Base-by-base conservation (phyloP, 176 grass and related monocot species). In the Carex scoparia region DNA sequence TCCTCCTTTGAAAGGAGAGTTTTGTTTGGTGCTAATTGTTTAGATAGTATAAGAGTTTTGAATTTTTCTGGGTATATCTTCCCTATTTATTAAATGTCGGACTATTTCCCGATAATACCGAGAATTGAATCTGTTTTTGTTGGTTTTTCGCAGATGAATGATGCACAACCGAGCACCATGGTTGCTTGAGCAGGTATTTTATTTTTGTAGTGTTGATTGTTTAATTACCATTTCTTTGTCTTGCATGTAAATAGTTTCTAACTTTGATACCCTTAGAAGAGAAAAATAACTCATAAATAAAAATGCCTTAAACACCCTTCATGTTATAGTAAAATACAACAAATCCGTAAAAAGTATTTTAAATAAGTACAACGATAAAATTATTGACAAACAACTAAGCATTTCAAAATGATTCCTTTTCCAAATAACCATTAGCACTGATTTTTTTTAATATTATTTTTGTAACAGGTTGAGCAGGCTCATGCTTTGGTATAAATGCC, bases 101-200 rank as follows among this genome's bases (percentile, higher is more conserved):
- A 58, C 12, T 57, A 23, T 79, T 35, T 35, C 51, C 54, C 35
- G 74, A 57, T 79, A 58, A 58, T 44, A 84, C 31, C 51, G 32
- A 68, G 13, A 78, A 12, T 86, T 70, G 63, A 86, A 18, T 88
- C 1, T 81, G 12, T 84, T 79, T 87, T 57, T 92, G 31, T 51
- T 84, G 80, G 83, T 55, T 38, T 78, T 87, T 30, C 89, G 64
- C 91, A 98, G 95, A 91, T 93, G 86, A 95, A 98, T 98, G 95
- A 98, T 84, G 93, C 95, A 49, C 95, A 98, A 85, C 92, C 95
- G 53, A 98, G 93, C 88, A 93, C 95, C 86, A 94, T 94, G 95
- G 93, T 98, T 69, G 93, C 95, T n/a, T 84, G 95, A 94, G 83
- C 95, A 98, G 95, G 96, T 98, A 90, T 40, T 80, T 37, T 54